Base-by-base conservation (phyloP, 2,329 filamentous ascomycete species). In the Penicillium sp. region DNA sequence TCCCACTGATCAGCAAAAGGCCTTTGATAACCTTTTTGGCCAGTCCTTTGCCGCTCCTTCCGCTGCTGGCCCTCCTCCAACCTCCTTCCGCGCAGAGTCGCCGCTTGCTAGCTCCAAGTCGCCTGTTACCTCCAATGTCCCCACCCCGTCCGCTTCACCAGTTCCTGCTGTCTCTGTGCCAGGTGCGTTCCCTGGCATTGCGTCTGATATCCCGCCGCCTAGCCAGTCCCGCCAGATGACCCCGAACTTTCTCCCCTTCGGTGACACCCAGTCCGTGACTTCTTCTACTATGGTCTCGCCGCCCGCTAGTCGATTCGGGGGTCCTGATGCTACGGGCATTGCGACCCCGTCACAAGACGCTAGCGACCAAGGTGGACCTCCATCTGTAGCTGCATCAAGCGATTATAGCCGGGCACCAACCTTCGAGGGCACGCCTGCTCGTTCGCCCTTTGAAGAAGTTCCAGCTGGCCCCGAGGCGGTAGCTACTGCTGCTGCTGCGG, bases 21-120 rank as follows among this genome's bases (percentile, higher is more conserved):
- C 88, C 4, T 96, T 96, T 75, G 92, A 96, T 73, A 93, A 90
- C 70, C 87, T 97, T 48, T 97, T 96, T 76, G 92, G 92, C 1
- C 87, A 89, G 51, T 83, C 89, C 1, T 87, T 87, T 69, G 78
- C 79, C 16, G 79, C 81, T 56, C 82, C 79, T 45, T 76, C 75
- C 6, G 72, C 72, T 45, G 70, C 71, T n/a, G 75, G 75, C 49
- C 80, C 81, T 25, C 82, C 83, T 16, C 82, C 85, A 33, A 86
- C 85, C 13, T 86, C 86, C 6, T 91, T 92, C 79, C 84, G 86
- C 70, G 83, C 79, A 3, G 81, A 83, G 33, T 79, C 79, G 5
- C 81, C 61, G 75, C 80, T 59, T 74, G 73, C 63, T 73, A 79
- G 68, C 33, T 60, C 67, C 51, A 79, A 77, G 60, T 82, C 81